Conservation (phyloP, 202 grass and related monocot species). For the Schoenoplectus triqueter region DNA sequence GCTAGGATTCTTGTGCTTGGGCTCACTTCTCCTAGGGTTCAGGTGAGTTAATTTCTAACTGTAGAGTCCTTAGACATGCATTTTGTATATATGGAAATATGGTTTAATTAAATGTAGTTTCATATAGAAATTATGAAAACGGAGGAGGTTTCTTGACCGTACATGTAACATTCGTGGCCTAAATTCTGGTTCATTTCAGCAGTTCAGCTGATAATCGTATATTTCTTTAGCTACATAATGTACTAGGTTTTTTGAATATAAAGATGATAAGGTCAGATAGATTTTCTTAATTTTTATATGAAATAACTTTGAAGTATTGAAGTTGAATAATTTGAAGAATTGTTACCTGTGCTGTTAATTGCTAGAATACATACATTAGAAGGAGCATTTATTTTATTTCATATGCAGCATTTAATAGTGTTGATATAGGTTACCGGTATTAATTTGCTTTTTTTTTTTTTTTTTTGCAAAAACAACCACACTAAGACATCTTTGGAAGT, state of each 20-base stretch:
- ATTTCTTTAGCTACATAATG: not conserved
- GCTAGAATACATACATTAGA: slow-evolving; percentile 3
- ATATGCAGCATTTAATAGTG: not conserved
- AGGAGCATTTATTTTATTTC: slow-evolving; percentile 16
- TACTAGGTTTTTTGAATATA: not conserved
- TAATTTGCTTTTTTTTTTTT: not conserved
- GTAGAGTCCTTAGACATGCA: not conserved
- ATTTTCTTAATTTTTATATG: too few relatives aligned
- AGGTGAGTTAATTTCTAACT: slow-evolving; percentile 52
- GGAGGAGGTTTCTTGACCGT: not conserved
- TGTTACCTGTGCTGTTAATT: slow-evolving; percentile 16
- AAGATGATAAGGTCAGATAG: too few relatives aligned
- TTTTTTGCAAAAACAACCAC: not conserved
- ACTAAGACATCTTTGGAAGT: not conserved
- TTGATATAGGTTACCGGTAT: not conserved
- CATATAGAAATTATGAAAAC: not conserved
- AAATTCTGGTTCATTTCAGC: slow-evolving; percentile 5
- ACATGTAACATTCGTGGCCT: not conserved
- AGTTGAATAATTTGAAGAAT: not conserved
- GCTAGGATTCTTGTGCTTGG: slow-evolving; percentile 91
- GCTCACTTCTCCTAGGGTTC: slow-evolving; percentile 84
- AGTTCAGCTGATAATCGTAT: slow-evolving; percentile 12
- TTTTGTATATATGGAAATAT: not conserved
- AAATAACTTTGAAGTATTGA: not conserved
- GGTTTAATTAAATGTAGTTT: slow-evolving; percentile 20